phyloP scores from a whole-genome alignment of 208 protist genomes.

The Wallacemonas collosoma region DNA sequence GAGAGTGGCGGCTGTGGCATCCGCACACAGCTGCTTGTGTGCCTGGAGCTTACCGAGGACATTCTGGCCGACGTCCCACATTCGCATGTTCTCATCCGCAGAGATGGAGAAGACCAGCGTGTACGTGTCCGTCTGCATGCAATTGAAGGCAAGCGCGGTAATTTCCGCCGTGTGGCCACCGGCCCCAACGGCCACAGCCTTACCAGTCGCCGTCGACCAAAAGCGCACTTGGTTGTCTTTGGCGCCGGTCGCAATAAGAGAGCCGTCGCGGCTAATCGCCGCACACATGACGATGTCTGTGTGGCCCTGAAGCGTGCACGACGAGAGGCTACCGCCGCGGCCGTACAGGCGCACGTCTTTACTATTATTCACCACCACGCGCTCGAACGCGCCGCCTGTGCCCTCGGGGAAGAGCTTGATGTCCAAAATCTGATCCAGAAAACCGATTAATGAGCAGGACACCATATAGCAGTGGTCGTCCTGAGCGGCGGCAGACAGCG shows the following conservation, averaged over 20 bases:
- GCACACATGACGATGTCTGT: constrained; percentile 83
- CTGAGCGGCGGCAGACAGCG: constrained; percentile 16
- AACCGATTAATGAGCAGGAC: constrained; percentile 68
- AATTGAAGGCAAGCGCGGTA: constrained; percentile 74
- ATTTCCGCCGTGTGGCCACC: constrained; percentile 83
- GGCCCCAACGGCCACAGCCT: constrained; percentile 64
- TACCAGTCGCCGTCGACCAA: constrained; percentile 76
- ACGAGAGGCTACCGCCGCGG: constrained; percentile 57
- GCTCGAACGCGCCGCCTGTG: constrained; percentile 31
- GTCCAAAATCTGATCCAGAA: constrained; percentile 88
- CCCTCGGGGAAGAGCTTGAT: constrained; percentile 61
- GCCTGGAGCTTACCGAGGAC: constrained; percentile 34
- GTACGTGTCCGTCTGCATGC: constrained; percentile 63
- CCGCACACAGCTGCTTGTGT: constrained; percentile 1
- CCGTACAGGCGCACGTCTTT: constrained; percentile 82
- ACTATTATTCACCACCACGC: constrained; percentile 85
- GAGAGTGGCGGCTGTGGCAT: background rate
- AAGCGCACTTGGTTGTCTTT: constrained; percentile 87
- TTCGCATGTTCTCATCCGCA: constrained; percentile 77
- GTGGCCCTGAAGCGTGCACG: constrained; percentile 73
- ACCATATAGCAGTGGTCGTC: constrained; percentile 32
- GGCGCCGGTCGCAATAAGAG: constrained; percentile 77
- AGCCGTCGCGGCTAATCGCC: constrained; percentile 66
- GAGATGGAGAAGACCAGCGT: constrained; percentile 76
- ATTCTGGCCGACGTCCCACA: constrained; percentile 79